These are phyloP conservation scores for Nigrograna mackinnonii DNA, from an alignment of 2,329 filamentous ascomycete species.

Conservation along the genomic window DNA sequence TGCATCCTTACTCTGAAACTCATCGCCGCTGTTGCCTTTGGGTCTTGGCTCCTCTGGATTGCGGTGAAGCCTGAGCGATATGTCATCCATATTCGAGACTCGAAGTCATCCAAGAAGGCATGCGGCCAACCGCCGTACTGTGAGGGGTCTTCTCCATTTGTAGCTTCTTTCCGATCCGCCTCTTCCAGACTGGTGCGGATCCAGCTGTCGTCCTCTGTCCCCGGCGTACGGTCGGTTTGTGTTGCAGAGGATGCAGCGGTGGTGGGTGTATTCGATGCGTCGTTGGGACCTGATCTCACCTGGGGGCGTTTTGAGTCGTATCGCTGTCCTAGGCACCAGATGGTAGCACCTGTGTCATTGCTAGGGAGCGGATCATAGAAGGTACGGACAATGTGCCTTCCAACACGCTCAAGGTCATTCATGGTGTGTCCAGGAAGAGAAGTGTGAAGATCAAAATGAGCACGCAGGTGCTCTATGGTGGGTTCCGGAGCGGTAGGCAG, in stretches of 20 bases:
- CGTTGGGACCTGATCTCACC: slow-evolving; percentile 21
- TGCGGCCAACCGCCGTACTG: slow-evolving; percentile 73
- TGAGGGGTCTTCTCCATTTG: slow-evolving; percentile 36
- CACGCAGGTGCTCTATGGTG: no score
- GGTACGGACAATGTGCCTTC: slow-evolving; percentile 82
- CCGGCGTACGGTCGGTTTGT: slow-evolving; percentile 21
- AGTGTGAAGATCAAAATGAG: neutral
- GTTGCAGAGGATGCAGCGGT: slow-evolving; percentile 19
- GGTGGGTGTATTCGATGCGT: slow-evolving; percentile 12
- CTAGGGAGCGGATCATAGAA: slow-evolving; percentile 89
- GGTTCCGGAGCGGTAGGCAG: no score
- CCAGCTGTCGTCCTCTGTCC: slow-evolving; percentile 52
- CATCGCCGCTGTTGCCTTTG: slow-evolving; percentile 70
- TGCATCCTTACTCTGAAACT: slow-evolving; percentile 85
- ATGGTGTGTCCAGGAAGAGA: slow-evolving; percentile 41
- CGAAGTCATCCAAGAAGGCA: slow-evolving; percentile 87
- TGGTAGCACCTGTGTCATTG: slow-evolving; percentile 73
- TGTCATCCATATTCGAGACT: slow-evolving; percentile 93
- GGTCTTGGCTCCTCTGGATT: slow-evolving; percentile 79
- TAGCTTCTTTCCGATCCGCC: slow-evolving; percentile 64
- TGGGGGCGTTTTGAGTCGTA: slow-evolving; percentile 50
- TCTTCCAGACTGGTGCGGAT: slow-evolving; percentile 71
- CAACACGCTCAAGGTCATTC: slow-evolving; percentile 74
- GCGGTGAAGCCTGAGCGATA: slow-evolving; percentile 85
- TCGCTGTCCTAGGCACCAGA: slow-evolving; percentile 78